Base-by-base conservation (phyloP, 1,284 basidiomycete genomes). In the Ganoderma boninense region DNA sequence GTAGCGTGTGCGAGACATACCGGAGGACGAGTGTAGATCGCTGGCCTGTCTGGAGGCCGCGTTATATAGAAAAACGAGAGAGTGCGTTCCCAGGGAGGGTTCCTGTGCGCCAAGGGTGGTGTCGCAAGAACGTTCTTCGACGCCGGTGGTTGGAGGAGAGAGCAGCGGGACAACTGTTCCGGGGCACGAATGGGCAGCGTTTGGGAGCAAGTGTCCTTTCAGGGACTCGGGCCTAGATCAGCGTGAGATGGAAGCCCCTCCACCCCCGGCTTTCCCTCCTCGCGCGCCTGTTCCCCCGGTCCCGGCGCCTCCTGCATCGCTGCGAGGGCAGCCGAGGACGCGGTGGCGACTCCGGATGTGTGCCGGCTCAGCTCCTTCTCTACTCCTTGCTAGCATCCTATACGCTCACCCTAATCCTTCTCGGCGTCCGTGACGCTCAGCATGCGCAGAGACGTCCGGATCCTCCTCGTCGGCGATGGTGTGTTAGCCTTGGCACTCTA, bases 391-490 rank as follows among this genome's bases (percentile, higher is more conserved):
- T 35, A 26, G 29, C 52, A 57, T 56, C 46, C 29, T 60, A 56
- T 62, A 69, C 64, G 44, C 65, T 70, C 61, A 43, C 62, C 54
- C n/a, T 66, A 69, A 67, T 72, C 57, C 43, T 20, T 14, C 64
- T 18, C 56, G 42, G 65, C 64, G 64, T 54, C 46, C 65, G 54
- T 60, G 49, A 29, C 71, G 52, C 40, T 71, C 76, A 75, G 44
- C 78, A 96, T 95, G 94, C 87, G 93, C 79, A 90, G 93, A 81
- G 95, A 97, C 88, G 94, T 97, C 65, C 90, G 97, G 76, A 97
- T 98, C 79, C 90, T 97, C 74, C 89, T 98, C 78, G 95, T 97
- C 71, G 97, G 97, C 74, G 97, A 98, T 83, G 95, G 95, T 93
- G 79, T 80, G 89, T 82, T 11, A 62, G 18, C 18, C 23, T 26